Evolutionary conservation across 352 stramenopile species (phyloP).

Genomic region (Blastocystis hominis): DNA sequence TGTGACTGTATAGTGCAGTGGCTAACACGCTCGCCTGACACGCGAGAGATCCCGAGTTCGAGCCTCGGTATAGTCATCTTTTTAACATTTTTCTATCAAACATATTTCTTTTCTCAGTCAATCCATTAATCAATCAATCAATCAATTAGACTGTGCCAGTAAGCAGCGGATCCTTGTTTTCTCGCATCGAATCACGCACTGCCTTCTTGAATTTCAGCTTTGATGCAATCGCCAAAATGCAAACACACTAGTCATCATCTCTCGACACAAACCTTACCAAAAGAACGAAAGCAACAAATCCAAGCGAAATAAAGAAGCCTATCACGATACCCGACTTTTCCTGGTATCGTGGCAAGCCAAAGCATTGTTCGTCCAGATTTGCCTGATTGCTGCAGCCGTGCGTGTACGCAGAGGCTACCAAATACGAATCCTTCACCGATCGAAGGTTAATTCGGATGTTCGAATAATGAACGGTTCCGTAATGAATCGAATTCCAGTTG

Average conservation of each 20-base stretch:
- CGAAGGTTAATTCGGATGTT: constrained; percentile 28
- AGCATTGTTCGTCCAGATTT: background rate
- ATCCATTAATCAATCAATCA: background rate
- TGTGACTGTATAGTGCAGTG: constrained; percentile 57
- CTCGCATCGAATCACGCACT: background rate
- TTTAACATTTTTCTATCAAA: background rate
- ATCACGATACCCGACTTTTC: constrained; percentile 1
- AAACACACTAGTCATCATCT: background rate
- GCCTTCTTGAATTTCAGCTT: background rate
- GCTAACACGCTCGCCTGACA: constrained; percentile 58
- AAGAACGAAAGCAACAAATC: constrained; percentile 1
- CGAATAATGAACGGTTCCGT: background rate
- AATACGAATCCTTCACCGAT: constrained; percentile 11
- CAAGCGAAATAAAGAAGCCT: background rate
- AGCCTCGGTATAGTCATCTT: constrained; percentile 58
- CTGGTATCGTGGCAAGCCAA: background rate
- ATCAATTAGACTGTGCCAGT: background rate
- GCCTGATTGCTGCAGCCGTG: constrained; percentile 40
- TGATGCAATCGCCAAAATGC: background rate
- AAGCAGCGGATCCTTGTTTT: background rate
- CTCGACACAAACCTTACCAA: background rate
- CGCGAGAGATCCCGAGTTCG: constrained; percentile 56
- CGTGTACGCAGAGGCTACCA: constrained; percentile 37
- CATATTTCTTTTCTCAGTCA: background rate
- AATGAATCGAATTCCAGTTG: constrained; percentile 53